Percentiles rank a stretch among this genome's conserved stretches.
Evolutionary conservation across 2,329 filamentous ascomycete species (phyloP).

Genomic region (Ascochyta pisi): DNA sequence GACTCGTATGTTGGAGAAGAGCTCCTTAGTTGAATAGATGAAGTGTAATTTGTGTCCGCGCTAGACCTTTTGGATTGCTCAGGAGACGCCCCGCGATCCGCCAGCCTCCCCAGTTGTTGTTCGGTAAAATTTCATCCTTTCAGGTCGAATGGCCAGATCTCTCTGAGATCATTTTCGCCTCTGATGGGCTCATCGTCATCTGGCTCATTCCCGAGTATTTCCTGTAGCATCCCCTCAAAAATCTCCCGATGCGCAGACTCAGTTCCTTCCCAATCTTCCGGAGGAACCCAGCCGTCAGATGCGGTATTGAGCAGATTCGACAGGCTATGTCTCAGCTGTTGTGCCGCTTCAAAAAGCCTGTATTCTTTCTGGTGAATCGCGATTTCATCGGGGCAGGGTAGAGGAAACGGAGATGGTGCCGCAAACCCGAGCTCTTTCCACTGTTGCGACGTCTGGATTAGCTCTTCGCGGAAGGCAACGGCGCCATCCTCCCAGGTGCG

Average conservation of each 20-base stretch:
- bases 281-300: constrained; percentile 49
- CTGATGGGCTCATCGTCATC: constrained; percentile 47
- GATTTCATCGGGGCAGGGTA: constrained; percentile 37
- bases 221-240: constrained; percentile 41
- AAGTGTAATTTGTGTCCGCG: background rate
- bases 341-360: constrained; percentile 42
- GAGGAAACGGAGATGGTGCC: constrained; percentile 41
- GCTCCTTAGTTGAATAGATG: background rate
- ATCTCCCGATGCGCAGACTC: constrained; percentile 38
- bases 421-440: constrained; percentile 51
- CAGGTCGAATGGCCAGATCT: constrained; percentile 49
- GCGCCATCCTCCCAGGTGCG: constrained; percentile 53
- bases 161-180: constrained; percentile 40
- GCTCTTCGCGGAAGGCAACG: constrained; percentile 49
- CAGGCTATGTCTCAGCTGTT: constrained; percentile 39
- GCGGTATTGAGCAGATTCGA: constrained; percentile 40
- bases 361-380: constrained; percentile 40
- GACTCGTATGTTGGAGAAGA: constrained; percentile 2
- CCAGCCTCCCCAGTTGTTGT: constrained; percentile 3
- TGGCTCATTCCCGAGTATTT: constrained; percentile 36
- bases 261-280: constrained; percentile 44
- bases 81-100: constrained; percentile 1
- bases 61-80: constrained; percentile 5
- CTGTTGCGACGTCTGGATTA: constrained; percentile 48
- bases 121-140: constrained; percentile 17